Evolutionary conservation across 2,329 filamentous ascomycete species (phyloP), one percentile per base, ranked within the genome.

Genomic region (Phyllosticta citriasiana): DNA sequence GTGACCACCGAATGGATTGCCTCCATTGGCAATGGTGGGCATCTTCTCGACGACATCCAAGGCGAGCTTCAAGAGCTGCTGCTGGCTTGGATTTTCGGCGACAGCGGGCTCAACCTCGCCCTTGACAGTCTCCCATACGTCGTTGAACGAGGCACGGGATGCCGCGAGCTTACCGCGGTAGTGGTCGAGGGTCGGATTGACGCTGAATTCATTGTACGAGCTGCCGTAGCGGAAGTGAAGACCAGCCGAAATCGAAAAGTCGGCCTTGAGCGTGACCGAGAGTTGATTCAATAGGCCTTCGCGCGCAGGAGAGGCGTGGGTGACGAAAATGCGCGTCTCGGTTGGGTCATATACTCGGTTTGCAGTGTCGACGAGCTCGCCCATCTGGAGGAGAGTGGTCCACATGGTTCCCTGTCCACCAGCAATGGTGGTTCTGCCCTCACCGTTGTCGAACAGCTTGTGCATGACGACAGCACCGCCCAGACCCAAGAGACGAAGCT

Each of bases 401-500:
- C 94, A 99, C 94, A 99, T 99, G 54, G 94, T 99, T 64, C 94
- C 94, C 75, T 99, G 94, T 22, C 94, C 94, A 72, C 94, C 94
- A 24, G 94, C 94, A 75, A 99, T 99, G 1, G 95, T 99, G 57
- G 94, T 99, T 75, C 93, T 87, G 63, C 94, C 94, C 72, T 99
- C 94, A 60, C 94, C 94, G 67, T 99, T 99, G 75, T 99, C 94
- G 71, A 99, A 99, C 19, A 99, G 84, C 82, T 99, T 99, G 82
- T 99, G 94, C 91, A 99, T 99, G 63, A 99, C 94, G 4, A 99
- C 93, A 6, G 94, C 94, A 69, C 94, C 94, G 66, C 94, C 94
- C 35, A 99, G 82, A 64, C 94, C 94, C 30, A 99, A 84, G 57
- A 99, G 83, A 70, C 94, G 89, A 66, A 99, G 85, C 82, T 97